Percentiles rank a stretch among this genome's conserved stretches.
These are phyloP conservation scores for Corynascus novoguineensis DNA, from an alignment of 495 filamentous ascomycete species.

Conservation along the genomic window DNA sequence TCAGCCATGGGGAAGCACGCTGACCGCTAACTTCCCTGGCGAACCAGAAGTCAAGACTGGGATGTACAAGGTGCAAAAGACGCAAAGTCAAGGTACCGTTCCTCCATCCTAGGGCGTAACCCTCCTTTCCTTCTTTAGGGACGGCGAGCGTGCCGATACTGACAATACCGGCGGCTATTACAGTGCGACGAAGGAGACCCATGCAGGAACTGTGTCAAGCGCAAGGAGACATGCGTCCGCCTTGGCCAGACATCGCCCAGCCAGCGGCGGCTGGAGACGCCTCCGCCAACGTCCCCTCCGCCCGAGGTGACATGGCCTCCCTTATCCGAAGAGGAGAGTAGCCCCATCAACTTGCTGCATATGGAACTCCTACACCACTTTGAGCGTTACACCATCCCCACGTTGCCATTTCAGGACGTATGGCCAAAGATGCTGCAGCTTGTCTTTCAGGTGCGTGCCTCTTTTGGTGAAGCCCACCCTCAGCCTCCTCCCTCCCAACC, in stretches of 20 bases:
- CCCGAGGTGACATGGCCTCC: slow-evolving; percentile 6
- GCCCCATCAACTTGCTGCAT: slow-evolving; percentile 25
- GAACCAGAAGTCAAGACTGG: slow-evolving; percentile 20
- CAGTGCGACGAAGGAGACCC: slow-evolving; percentile 26
- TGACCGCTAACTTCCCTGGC: neutral
- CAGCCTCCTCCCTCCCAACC: neutral
- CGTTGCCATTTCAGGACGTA: slow-evolving; percentile 23
- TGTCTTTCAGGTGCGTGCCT: slow-evolving; percentile 15
- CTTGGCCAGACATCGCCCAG: neutral
- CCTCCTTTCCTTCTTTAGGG: neutral
- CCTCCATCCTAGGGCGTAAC: neutral
- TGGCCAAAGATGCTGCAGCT: slow-evolving; percentile 27
- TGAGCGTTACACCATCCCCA: slow-evolving; percentile 19
- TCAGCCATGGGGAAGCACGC: neutral
- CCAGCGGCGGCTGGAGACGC: neutral
- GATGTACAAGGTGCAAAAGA: slow-evolving; percentile 24
- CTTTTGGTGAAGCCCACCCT: neutral
- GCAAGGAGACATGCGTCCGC: slow-evolving; percentile 22
- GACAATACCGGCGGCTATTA: neutral
- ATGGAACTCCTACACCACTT: slow-evolving; percentile 31
- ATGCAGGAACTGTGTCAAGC: slow-evolving; percentile 27
- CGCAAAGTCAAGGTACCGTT: slow-evolving; percentile 25
- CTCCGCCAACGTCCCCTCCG: slow-evolving; percentile 2
- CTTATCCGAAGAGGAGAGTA: slow-evolving; percentile 6
- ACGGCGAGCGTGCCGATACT: slow-evolving; percentile 2